Evolutionary conservation across 331 rosid species (phyloP), one percentile per base, ranked within the genome.

Genomic region (Malus hybrid): DNA sequence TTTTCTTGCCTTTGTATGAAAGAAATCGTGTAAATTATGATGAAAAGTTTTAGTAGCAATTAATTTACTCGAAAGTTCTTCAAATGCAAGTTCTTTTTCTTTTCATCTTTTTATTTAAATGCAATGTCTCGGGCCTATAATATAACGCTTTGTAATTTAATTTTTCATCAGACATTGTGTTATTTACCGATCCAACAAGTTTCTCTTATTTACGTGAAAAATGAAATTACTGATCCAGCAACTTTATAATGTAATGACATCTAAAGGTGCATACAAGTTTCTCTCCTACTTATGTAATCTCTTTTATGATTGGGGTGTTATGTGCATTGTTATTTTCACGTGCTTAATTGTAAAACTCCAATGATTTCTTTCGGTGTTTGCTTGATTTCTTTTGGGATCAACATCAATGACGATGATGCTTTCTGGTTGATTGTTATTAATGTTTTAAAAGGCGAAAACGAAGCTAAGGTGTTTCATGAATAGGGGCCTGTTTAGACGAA

Each of bases 21-120:
- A 70, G 60, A 55, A 71, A 15, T 76, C 67, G 75, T 71, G 80
- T 75, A 69, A 54, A 71, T 71, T 48, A 12, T 20, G 72, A 72
- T 61, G 69, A 70, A 69, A 69, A 39, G 31, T 64, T 54, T 15
- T 77, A 69, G 75, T 24, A 31, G 50, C 76, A 24, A 12, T 54
- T 70, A 19, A 34, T 50, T 16, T 6, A 31, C 57, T 28, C 28
- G 50, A 4, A 57, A n/a, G 18, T 31, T 24, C 32, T 28, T 28
- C 29, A 28, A 28, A 28, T 28, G 29, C 29, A 28, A 28, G 29
- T 28, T 28, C 29, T 28, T 28, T 28, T 28, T 28, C 29, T 28
- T 28, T 28, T 28, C 29, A 28, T 28, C 29, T 28, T 28, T 36
- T 36, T 36, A 36, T 2, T 36, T 36, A 36, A 36, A 8, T 3